Evolutionary conservation across 225 moss, liverwort and hornwort genomes (phyloP).

Genomic region (Physcomitrium patens): DNA sequence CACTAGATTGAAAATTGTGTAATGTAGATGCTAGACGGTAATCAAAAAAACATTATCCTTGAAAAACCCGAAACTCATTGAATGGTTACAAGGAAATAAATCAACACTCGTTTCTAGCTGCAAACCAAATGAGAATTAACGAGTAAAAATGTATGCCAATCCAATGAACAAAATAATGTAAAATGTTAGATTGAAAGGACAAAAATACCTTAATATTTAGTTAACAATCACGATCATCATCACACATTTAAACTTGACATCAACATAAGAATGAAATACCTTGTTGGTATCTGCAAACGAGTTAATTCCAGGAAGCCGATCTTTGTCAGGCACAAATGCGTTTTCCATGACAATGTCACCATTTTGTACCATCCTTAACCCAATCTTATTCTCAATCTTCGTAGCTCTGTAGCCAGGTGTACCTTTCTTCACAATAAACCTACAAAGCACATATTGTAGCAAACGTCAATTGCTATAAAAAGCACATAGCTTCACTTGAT

Average conservation of each 20-base stretch:
- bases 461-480: background rate
- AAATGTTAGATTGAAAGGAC: no score
- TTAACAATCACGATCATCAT: conserved; percentile 1
- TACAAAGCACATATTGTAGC: conserved; percentile 31
- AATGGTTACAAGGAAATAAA: no score
- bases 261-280: conserved; percentile 43
- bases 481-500: conserved; percentile 5
- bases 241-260: background rate
- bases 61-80: no score
- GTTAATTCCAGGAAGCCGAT: conserved; percentile 81
- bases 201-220: no score
- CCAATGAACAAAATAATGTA: no score
- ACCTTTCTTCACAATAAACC: conserved; percentile 90
- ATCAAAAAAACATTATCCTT: no score
- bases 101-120: no score
- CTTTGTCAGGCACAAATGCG: conserved; percentile 82
- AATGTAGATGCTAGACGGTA: no score
- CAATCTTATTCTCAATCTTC: conserved; percentile 98
- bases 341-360: conserved; percentile 75
- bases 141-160: no score
- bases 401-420: conserved; percentile 74
- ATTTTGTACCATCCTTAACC: conserved; percentile 95
- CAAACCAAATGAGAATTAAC: no score
- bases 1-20: background rate
- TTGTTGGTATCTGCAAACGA: conserved; percentile 86